Base-by-base conservation (phyloP, 768 basidiomycete species). In the Pleurotus eryngii region DNA sequence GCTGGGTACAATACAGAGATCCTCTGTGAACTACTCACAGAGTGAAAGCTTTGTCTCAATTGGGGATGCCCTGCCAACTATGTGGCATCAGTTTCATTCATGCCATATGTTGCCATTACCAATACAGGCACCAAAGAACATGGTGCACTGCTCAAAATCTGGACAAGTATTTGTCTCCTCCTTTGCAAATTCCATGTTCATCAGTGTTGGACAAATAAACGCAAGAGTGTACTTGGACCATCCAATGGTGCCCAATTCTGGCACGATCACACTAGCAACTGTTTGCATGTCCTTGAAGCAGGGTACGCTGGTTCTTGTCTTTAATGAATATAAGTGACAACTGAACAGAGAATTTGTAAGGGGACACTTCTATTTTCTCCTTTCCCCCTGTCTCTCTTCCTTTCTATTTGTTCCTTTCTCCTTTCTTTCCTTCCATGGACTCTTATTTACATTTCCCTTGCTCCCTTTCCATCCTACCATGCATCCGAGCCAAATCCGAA, bases 131-230 rank as follows among this genome's bases (percentile, higher is more conserved):
- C 56, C 1, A 70, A 65, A 50, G 72, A 75, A 55, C 66, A 67
- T 5, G 65, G 57, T 8, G 71, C 72, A 3, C 66, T 76, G 3
- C 26, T 72, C 8, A 18, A 14, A 20, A 66, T 75, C 5, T 73
- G 60, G 55, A 63, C 67, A 1, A n/a, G 35, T 5, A 68, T 74
- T 27, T 51, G 59, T 17, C 69, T 76, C 15, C 61, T 76, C 8
- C n/a, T n/a, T n/a, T 76, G 75, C 64, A 65, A 67, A 42, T 76
- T 75, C 55, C 75, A 76, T 55, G 35, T 72, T n/a, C 63, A 68
- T 4, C 72, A 75, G 46, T 72, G 63, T 30, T 76, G 74, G 72
- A 63, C 46, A 14, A 76, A 76, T 57, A 53, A 61, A 46, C 60
- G 58, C 6, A 62, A 67, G 26, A 49, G 49, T 39, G 35, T 38